Evolutionary conservation across 768 basidiomycete species (phyloP), one percentile per base, ranked within the genome.

Genomic region (Macrocybe gigantea): DNA sequence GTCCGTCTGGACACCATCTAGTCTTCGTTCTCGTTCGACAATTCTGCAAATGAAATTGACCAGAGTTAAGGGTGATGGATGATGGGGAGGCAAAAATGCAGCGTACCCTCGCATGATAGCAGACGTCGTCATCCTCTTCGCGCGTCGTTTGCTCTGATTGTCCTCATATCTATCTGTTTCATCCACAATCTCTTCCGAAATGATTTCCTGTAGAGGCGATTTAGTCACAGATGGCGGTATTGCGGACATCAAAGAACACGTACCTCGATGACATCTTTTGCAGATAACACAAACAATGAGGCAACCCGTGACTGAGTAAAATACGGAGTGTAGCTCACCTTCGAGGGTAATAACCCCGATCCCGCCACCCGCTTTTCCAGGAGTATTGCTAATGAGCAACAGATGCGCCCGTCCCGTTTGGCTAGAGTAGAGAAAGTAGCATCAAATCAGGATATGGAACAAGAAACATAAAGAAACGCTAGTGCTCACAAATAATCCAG

Each of bases 381-480:
- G 95, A 0, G 88, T 88, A 12, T 73, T 75, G 56, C 86, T 90
- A 35, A 99, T 79, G 31, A 99, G 67, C 9, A 97, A 70, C 44
- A 99, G 72, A 69, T 99, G 95, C 1, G 93, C 91, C 38, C 94
- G 82, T 2, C 95, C 95, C 0, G 93, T 94, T 74, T 96, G 95
- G 67, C 87, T 89, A 44, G 5, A 22, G 12, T 15, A n/a, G 12
- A 48, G 8, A 7, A 33, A n/a, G 3, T 51, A 11, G 47, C 31
- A 29, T 44, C 30, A 8, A 35, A 30, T 42, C 32, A 33, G 34
- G 3, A 22, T 22, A 22, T 22, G 22, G 22, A 22, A 22, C 22
- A 4, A 22, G 22, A 22, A 22, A 22, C 22, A 35, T 33, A 33
- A 42, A 48, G 34, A 35, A 30, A n/a, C 9, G 2, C 7, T 52